Conservation (phyloP, 768 basidiomycete species). For the Scleroderma bovista region DNA sequence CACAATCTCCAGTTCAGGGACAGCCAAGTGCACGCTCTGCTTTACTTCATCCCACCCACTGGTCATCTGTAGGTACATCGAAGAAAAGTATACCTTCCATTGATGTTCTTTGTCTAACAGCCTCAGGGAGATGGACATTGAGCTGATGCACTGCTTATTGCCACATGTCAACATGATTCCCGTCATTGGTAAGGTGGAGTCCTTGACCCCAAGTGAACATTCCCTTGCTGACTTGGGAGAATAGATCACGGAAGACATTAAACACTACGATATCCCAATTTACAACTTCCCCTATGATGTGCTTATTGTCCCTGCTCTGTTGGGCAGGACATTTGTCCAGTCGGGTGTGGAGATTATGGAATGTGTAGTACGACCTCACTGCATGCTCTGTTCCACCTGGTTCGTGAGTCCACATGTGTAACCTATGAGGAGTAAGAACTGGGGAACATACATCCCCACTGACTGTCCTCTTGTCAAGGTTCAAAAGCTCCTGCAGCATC, state of each 20-base stretch:
- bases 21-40: slow-evolving; percentile 91
- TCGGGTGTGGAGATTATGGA: too few species aligned
- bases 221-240: slow-evolving; percentile 92
- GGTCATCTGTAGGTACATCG: slow-evolving; percentile 59
- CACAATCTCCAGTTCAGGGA: slow-evolving; percentile 99
- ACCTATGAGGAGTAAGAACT: too few species aligned
- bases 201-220: slow-evolving; percentile 88
- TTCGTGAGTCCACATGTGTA: too few species aligned
- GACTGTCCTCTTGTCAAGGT: too few species aligned
- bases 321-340: too few species aligned
- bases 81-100: background rate
- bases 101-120: slow-evolving; percentile 30
- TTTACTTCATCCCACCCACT: slow-evolving; percentile 99
- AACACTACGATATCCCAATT: slow-evolving; percentile 95
- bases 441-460: too few species aligned
- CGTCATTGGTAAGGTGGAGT: slow-evolving; percentile 94
- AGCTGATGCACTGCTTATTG: slow-evolving; percentile 96
- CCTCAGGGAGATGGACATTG: slow-evolving; percentile 97
- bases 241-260: slow-evolving; percentile 99
- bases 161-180: slow-evolving; percentile 99
- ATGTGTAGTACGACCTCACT: too few species aligned
- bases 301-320: too few species aligned
- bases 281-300: slow-evolving; percentile 99
- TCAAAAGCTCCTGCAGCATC: too few species aligned
- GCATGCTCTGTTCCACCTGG: too few species aligned